phyloP scores from a whole-genome alignment of 2,329 filamentous ascomycete genomes.

The Pseudocercospora macadamiae region DNA sequence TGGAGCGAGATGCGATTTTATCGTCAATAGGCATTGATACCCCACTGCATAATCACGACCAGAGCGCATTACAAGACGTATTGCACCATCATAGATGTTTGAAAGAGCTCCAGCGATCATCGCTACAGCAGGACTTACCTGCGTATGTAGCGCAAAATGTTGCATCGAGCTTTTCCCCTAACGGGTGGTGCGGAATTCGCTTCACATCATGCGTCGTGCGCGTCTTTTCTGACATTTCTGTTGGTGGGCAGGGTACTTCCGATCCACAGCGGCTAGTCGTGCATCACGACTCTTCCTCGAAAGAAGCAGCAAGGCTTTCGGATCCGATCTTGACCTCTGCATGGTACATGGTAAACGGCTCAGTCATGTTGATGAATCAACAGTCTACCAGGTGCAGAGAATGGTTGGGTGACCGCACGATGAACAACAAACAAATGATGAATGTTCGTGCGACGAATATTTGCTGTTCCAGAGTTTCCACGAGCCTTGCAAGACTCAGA shows the following conservation, averaged over 20 bases:
- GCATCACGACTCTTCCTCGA: not conserved
- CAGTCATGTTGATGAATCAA: too few relatives aligned
- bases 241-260: not conserved
- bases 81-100: not conserved
- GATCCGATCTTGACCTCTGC: not conserved
- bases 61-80: not conserved
- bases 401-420: too few relatives aligned
- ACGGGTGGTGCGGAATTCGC: not conserved
- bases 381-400: too few relatives aligned
- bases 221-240: not conserved
- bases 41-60: too few relatives aligned
- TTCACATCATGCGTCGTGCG: not conserved
- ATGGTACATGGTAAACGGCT: too few relatives aligned
- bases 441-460: not conserved
- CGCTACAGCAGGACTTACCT: not conserved
- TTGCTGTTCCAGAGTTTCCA: not conserved
- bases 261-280: not conserved
- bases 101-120: not conserved
- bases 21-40: not conserved
- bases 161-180: not conserved
- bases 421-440: too few relatives aligned
- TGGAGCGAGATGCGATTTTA: not conserved
- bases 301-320: not conserved
- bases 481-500: not conserved
- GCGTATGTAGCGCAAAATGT: not conserved